Evolutionary conservation across 2,329 filamentous ascomycete species (phyloP).

Genomic region (Colletotrichum coccodes): DNA sequence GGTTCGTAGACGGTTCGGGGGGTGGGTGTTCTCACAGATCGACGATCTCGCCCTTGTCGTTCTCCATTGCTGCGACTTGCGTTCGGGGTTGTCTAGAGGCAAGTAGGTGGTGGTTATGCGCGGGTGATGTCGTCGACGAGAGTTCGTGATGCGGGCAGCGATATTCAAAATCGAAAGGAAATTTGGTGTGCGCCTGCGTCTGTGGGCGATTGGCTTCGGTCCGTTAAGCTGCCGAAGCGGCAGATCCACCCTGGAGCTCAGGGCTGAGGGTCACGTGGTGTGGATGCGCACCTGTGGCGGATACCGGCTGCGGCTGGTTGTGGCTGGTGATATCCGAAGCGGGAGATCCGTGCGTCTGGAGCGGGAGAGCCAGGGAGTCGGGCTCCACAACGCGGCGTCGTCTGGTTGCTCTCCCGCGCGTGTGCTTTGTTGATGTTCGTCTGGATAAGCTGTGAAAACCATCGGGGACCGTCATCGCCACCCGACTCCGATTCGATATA

Average conservation of each 20-base stretch:
- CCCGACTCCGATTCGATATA: neutral
- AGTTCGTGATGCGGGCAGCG: constrained; percentile 22
- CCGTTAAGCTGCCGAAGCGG: neutral
- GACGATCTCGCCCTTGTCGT: constrained; percentile 99
- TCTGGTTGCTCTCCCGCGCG: neutral
- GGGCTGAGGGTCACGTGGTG: constrained; percentile 10
- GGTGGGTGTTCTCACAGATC: constrained; percentile 80
- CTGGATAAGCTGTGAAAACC: neutral
- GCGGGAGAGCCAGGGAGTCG: neutral
- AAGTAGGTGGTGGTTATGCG: constrained; percentile 40
- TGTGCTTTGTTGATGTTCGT: constrained; percentile 14
- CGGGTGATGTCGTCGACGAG: constrained; percentile 31
- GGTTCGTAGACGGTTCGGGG: constrained; percentile 14
- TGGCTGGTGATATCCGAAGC: neutral
- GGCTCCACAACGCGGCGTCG: neutral
- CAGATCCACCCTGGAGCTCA: neutral
- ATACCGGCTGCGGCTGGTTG: too few relatives aligned
- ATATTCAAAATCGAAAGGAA: constrained; percentile 34
- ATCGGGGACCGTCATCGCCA: neutral
- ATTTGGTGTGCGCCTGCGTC: constrained; percentile 43
- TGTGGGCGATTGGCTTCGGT: constrained; percentile 2
- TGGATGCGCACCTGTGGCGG: too few relatives aligned
- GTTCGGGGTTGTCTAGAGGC: constrained; percentile 43
- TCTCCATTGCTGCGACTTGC: constrained; percentile 86
- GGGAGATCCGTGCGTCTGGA: neutral